phyloP scores from a whole-genome alignment of 2,329 filamentous ascomycete genomes.

The Lachnum nothofagi region DNA sequence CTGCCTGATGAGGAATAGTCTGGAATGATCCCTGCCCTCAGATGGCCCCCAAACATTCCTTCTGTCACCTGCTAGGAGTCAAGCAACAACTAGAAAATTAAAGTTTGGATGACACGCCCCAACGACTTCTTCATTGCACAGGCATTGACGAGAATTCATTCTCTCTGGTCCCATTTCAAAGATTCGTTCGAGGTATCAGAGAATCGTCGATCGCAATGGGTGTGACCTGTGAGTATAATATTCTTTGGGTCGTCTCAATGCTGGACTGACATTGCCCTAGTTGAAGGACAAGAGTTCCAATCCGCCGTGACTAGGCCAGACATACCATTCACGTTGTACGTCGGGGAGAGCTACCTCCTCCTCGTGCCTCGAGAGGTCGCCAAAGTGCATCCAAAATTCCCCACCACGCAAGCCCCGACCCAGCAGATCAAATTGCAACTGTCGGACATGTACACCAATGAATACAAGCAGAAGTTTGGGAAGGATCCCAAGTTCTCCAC shows the following conservation, averaged over 20 bases:
- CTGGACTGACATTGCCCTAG: not conserved
- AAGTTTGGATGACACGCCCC: no score
- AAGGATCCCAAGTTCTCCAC: not conserved
- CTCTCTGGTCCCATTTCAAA: no score
- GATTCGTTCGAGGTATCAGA: no score
- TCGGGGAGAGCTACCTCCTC: not conserved
- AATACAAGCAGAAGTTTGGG: not conserved
- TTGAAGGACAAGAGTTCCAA: not conserved
- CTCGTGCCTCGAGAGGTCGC: not conserved
- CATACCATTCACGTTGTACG: not conserved
- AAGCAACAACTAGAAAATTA: no score
- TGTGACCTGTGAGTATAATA: not conserved
- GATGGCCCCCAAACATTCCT: no score
- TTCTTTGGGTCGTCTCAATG: not conserved
- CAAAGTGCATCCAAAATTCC: not conserved
- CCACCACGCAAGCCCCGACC: not conserved
- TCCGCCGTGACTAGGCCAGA: not conserved
- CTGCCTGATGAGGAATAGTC: no score
- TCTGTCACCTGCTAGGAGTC: no score
- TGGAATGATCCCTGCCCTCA: no score
- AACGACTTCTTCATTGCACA: no score
- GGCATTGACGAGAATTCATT: no score
- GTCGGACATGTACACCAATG: not conserved
- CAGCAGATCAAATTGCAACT: not conserved
- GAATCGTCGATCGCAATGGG: not conserved